Evolutionary conservation across 495 filamentous ascomycete genomes (phyloP).

Genomic region (Chaetomium fimeti): DNA sequence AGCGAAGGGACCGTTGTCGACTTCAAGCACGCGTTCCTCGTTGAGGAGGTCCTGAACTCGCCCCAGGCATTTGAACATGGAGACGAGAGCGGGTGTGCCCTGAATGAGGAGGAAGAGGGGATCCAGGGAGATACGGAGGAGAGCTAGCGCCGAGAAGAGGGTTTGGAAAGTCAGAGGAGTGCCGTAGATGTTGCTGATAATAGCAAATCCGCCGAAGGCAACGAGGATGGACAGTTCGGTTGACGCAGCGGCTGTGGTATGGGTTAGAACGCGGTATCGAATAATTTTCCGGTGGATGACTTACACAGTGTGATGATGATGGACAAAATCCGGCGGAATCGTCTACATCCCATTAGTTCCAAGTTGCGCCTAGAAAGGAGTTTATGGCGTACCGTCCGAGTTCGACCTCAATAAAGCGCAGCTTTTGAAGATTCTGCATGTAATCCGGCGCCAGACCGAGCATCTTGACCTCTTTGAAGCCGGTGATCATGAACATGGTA

Average conservation of each 20-base stretch:
- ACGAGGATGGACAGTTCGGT: constrained; percentile 18
- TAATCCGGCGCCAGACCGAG: constrained; percentile 13
- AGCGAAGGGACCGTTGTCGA: background rate
- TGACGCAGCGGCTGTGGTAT: constrained; percentile 4
- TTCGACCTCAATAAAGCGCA: constrained; percentile 3
- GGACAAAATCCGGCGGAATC: constrained; percentile 16
- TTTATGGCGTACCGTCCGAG: constrained; percentile 5
- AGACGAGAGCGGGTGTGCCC: constrained; percentile 16
- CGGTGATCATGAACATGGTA: constrained; percentile 17
- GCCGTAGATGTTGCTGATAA: constrained; percentile 17
- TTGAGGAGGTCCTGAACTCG: constrained; percentile 14
- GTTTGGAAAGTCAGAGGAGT: constrained; percentile 16
- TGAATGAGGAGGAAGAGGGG: constrained; percentile 18
- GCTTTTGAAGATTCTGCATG: constrained; percentile 13
- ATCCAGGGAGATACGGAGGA: constrained; percentile 17
- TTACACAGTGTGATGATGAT: constrained; percentile 17
- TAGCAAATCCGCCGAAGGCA: constrained; percentile 16
- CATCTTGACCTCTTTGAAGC: constrained; percentile 21
- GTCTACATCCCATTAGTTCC: background rate
- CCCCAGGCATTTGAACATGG: constrained; percentile 19
- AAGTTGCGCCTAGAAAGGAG: background rate
- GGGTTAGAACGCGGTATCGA: background rate
- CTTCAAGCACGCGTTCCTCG: constrained; percentile 10
- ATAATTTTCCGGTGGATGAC: background rate
- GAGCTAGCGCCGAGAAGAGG: constrained; percentile 10